Evolutionary conservation across 768 basidiomycete genomes (phyloP).

Genomic region (Boletus sp.): DNA sequence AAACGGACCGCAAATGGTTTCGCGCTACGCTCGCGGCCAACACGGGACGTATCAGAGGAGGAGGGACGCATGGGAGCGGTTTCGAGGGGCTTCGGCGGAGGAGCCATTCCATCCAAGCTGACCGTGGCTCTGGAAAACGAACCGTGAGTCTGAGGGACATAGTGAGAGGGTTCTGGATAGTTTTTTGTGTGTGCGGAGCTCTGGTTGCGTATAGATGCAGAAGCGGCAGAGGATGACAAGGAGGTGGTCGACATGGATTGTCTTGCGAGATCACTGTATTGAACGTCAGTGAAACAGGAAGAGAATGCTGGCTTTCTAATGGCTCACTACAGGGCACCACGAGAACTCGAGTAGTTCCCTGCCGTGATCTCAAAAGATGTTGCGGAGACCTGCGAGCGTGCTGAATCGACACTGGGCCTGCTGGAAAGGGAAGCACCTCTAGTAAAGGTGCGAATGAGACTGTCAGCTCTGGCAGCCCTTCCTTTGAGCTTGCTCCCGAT

Average conservation of each 20-base stretch:
- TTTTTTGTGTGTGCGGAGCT: constrained; percentile 38
- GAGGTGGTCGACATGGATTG: constrained; percentile 60
- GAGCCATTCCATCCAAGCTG: constrained; percentile 7
- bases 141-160: constrained; percentile 4
- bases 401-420: constrained; percentile 68
- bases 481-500: constrained; percentile 31
- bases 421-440: constrained; percentile 42
- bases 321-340: constrained; percentile 61
- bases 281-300: constrained; percentile 3
- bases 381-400: constrained; percentile 46
- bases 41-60: constrained; percentile 10
- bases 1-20: constrained; percentile 26
- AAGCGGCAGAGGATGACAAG: constrained; percentile 32
- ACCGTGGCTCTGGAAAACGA: constrained; percentile 8
- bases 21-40: constrained; percentile 8
- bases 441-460: constrained; percentile 45
- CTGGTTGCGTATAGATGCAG: constrained; percentile 32
- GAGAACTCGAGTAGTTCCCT: constrained; percentile 48
- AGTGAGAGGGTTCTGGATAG: constrained; percentile 6
- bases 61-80: constrained; percentile 4
- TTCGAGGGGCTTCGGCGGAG: constrained; percentile 2
- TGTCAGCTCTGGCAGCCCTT: constrained; percentile 33
- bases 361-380: constrained; percentile 63
- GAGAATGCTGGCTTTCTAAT: neutral
- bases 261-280: constrained; percentile 54